Evolutionary conservation across 352 stramenopile species (phyloP), one percentile per base, ranked within the genome.

Genomic region (Globisporangium okanoganense): DNA sequence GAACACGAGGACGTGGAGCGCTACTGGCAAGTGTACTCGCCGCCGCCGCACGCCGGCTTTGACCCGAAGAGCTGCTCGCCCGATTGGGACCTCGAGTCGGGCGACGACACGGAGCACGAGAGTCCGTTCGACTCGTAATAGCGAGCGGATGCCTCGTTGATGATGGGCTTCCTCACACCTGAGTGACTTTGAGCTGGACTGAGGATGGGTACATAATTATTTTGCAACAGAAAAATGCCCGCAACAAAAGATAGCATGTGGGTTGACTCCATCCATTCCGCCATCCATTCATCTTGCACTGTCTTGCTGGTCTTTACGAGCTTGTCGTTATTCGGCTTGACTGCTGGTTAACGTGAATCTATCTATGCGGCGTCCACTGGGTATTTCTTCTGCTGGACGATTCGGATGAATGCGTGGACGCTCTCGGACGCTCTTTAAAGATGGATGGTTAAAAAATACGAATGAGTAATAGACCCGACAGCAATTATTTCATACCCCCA

Each of bases 311-410:
- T 20, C 16, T 45, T 45, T 12, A n/a, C 18, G 40, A 45, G 40
- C 12, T 31, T 9, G 22, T 33, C 36, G 47, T 29, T 14, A 5
- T 45, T 22, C 22, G 13, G 5, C 22, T 29, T 43, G 22, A 24
- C 40, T 8, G 24, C 3, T 35, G 13, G 13, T 48, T 45, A 20
- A 29, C 56, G 40, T 35, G 8, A 13, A 6, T 27, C 2, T 35
- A 14, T 38, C 18, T 62, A 61, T 58, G 60, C 60, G 18, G n/a
- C 7, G 35, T 44, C 54, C 22, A 66, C 36, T 31, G 70, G 63
- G 47, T 91, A 79, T 27, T 91, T 91, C 58, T 91, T 88, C 55
- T 91, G 77, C 54, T 88, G 81, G 45, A 91, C 79, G 44, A 93
- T 85, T 35, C 84, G 81, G 53, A 91, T 75, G 65, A 93, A 91